Percentiles rank a stretch among this genome's conserved stretches.
These are phyloP conservation scores for Talaromyces sp. DNA, from an alignment of 2,329 filamentous ascomycete species.

Conservation along the genomic window DNA sequence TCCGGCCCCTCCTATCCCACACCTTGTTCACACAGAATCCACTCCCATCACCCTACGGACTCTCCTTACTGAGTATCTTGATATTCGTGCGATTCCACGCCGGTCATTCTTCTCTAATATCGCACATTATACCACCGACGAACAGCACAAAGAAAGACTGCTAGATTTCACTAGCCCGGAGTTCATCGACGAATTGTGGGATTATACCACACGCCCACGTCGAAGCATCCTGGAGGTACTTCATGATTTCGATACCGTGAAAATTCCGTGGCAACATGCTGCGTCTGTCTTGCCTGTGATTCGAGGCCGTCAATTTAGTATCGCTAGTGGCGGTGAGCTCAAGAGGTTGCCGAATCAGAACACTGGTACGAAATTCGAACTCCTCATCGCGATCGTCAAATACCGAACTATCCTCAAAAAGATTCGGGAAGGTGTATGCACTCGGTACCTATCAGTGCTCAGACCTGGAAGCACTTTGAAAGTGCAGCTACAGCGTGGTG, in stretches of 20 bases:
- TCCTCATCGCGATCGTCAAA: slow-evolving; percentile 83
- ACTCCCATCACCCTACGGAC: slow-evolving; percentile 61
- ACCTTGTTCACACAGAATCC: slow-evolving; percentile 31
- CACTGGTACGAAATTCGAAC: slow-evolving; percentile 57
- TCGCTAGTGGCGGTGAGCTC: slow-evolving; percentile 67
- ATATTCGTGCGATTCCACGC: slow-evolving; percentile 84
- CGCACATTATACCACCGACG: slow-evolving; percentile 68
- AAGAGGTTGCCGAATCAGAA: slow-evolving; percentile 42
- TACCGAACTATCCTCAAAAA: slow-evolving; percentile 85
- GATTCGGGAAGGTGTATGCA: slow-evolving; percentile 82
- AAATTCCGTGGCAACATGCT: slow-evolving; percentile 70
- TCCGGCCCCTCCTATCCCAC: slow-evolving; percentile 33
- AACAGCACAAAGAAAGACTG: slow-evolving; percentile 74
- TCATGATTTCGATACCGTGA: slow-evolving; percentile 81
- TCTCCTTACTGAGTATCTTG: slow-evolving; percentile 76
- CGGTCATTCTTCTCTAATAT: slow-evolving; percentile 80
- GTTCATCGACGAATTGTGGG: slow-evolving; percentile 86
- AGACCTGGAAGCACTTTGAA: slow-evolving; percentile 55
- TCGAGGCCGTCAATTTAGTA: slow-evolving; percentile 89
- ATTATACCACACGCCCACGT: slow-evolving; percentile 87
- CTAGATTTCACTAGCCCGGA: slow-evolving; percentile 76
- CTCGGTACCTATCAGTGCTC: slow-evolving; percentile 73
- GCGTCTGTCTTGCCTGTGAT: slow-evolving; percentile 74
- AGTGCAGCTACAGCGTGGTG: slow-evolving; percentile 56
- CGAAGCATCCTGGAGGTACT: slow-evolving; percentile 90